Base-by-base conservation (phyloP, 2,329 filamentous ascomycete species). In the Colletotrichum chrysophilum region DNA sequence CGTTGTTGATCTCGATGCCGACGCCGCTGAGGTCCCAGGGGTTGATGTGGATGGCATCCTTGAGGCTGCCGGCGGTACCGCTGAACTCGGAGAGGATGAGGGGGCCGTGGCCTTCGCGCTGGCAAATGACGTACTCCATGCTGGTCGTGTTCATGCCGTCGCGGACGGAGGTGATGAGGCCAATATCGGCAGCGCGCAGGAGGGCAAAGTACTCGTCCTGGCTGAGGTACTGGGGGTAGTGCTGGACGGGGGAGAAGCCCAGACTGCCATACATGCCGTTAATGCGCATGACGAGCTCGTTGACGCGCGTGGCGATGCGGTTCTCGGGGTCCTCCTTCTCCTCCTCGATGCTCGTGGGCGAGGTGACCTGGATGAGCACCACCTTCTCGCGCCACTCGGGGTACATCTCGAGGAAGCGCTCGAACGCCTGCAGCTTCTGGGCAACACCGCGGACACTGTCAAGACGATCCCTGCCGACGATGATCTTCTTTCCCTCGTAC, bases 131-230 rank as follows among this genome's bases (percentile, higher is more conserved):
- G 83, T 98, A 98, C 85, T 98, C 97, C 79, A 98, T 88, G 83
- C 95, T 97, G 24, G 96, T 98, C 1, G 96, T 98, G 87, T 98
- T 98, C 96, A 98, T 98, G 74, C 96, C 96, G 83, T 98, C 97
- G 76, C 96, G 93, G 26, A 98, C 96, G 79, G 95, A 98, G 8
- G 97, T 98, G 84, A 98, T 98, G 66, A 98, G 89, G 5, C 96
- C 96, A 78, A 98, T 95, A 83, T 98, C 96, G 38, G 94, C 96
- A 4, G 95, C 92, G 28, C 96, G 93, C 68, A 98, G 90, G n/a
- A 98, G 91, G 5, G 96, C 96, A 84, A 98, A 97, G 84, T 98
- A 98, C 85, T 98, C 96, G 80, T 96, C 94, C 78, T 94, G 94
- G 64, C 92, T 93, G 61, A 98, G 90, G 83, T 98, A 98, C 83